Evolutionary conservation across 169 alveolate genomes (phyloP).

Genomic region (Fabrea salina): DNA sequence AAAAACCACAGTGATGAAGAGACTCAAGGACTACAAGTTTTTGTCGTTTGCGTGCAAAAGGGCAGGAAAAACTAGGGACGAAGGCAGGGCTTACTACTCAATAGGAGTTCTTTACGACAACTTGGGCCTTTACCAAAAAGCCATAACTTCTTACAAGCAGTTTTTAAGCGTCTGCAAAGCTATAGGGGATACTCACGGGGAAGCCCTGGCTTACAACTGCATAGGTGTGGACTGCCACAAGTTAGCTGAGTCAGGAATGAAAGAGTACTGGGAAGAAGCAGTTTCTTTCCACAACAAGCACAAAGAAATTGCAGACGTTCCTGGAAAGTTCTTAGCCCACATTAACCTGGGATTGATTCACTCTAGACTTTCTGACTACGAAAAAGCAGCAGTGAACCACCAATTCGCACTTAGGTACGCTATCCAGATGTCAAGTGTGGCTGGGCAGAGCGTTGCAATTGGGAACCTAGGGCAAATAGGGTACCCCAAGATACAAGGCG

Average conservation of each 20-base stretch:
- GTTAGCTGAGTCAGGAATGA: constrained; percentile 44
- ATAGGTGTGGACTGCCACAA: constrained; percentile 75
- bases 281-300: constrained; percentile 67
- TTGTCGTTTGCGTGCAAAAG: constrained; percentile 78
- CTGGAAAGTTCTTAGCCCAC: constrained; percentile 77
- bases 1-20: constrained; percentile 46
- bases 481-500: constrained; percentile 38
- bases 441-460: constrained; percentile 74
- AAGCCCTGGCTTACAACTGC: constrained; percentile 78
- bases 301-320: constrained; percentile 70
- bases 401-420: constrained; percentile 72
- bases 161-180: constrained; percentile 66
- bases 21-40: constrained; percentile 68
- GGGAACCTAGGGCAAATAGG: constrained; percentile 80
- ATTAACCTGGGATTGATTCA: constrained; percentile 73
- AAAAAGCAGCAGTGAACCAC: constrained; percentile 56
- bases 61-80: constrained; percentile 79
- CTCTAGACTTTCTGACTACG: constrained; percentile 54
- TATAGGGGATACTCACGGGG: constrained; percentile 77
- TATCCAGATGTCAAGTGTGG: constrained; percentile 63
- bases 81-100: constrained; percentile 78
- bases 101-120: constrained; percentile 77
- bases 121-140: constrained; percentile 60
- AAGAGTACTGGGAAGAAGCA: constrained; percentile 43
- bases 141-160: constrained; percentile 56